Base-by-base conservation (phyloP, 2,329 filamentous ascomycete species). In the Aspergillus brunneoviolaceus region DNA sequence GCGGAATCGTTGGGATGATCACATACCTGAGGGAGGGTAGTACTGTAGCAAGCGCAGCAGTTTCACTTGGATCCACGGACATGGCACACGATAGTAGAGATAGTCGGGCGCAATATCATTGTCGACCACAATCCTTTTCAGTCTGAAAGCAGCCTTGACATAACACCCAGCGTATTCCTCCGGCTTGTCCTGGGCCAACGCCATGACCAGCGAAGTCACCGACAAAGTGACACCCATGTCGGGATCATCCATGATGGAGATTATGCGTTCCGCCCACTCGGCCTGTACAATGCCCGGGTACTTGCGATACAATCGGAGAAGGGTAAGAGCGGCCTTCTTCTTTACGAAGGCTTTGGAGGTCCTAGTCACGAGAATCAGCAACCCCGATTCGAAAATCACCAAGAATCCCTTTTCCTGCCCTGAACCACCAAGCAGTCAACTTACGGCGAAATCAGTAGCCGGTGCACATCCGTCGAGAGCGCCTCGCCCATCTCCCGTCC, bases 61-160 rank as follows among this genome's bases (percentile, higher is more conserved):
- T 79, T 99, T 99, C 71, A 98, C 90, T 77, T 98, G 93, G 60
- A 99, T 88, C 95, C 95, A 99, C 2, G 95, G 95, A 73, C 95
- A 99, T 1, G 95, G 95, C n/a, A 99, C 95, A 72, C 97, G 97
- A 82, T 99, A 99, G 80, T 99, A 99, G 27, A 97, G 85, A 74
- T 99, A 99, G 74, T 98, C 95, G 58, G 87, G 85, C 0, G 91
- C 86, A 70, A 91, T 95, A 68, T 99, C 94, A 64, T 89, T 89
- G 67, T 98, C 94, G 27, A 98, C 88, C 16, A 97, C 84, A 66
- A 98, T 90, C 66, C 91, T 89, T 80, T 96, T 96, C 69, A 99
- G 77, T 59, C 92, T 84, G 63, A 91, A 90, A 0, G 94, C 94
- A 33, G 94, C 94, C 79, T 98, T 99, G 64, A 92, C 88, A 74